Base-by-base conservation (phyloP, 345 rosid genomes). In the Trapa bicornis region DNA sequence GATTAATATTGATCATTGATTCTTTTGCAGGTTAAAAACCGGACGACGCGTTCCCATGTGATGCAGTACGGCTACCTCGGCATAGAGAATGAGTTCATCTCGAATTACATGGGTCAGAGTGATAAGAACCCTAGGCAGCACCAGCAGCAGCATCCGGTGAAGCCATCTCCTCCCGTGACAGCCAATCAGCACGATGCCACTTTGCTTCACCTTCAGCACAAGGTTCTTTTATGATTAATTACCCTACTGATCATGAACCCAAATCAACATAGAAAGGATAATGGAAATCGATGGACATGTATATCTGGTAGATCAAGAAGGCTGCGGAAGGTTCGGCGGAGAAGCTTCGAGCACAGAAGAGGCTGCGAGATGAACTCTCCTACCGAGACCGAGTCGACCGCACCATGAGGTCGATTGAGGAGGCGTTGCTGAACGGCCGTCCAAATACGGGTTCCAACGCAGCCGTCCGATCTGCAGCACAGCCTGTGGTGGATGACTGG, bases 21-120 rank as follows among this genome's bases (percentile, higher is more conserved):
- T 45, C 5, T 15, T 39, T 9, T 10, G 8, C 47, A 80, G 86
- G 78, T 80, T 22, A 75, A 66, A 54, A 80, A 83, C 64, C 81
- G 96, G 74, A 78, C 71, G 29, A n/a, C 36, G 17, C 35, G 16
- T 35, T 89, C 96, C 70, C 89, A 89, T 75, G 92, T 86, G 2
- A 77, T 73, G 80, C 79, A 71, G 69, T 86, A 79, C 57, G 96
- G 96, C 65, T 48, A 78, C 61, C 15, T 36, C 45, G 32, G 53
- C 54, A 70, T 85, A 12, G 16, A 47, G 5, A 45, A 69, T 3
- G 82, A 78, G 22, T 47, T 72, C 41, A 72, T 85, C 14, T 73
- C 58, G 9, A 47, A 73, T 61, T 86, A 82, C 66, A 67, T 86
- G 65, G 88, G 92, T 60, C 22, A 68, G 11, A 74, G 66, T 67